These are phyloP conservation scores for Euryodendron excelsum DNA, from an alignment of 148 eudicot genomes.

Conservation along the genomic window DNA sequence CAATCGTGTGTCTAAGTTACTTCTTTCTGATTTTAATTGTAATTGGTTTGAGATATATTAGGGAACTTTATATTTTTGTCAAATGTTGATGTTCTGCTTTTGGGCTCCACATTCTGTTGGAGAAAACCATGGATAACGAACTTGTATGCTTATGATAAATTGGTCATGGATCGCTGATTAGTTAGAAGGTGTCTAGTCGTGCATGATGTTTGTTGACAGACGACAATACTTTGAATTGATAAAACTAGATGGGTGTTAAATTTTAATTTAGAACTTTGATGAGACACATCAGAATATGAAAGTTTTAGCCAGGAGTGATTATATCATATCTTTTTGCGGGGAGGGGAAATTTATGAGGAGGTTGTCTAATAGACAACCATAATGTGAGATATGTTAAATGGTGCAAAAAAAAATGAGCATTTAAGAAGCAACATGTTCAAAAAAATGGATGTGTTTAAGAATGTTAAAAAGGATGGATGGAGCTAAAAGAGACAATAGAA, in stretches of 20 bases:
- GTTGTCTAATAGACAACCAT: too few species aligned
- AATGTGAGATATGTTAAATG: neutral
- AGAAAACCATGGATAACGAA: neutral
- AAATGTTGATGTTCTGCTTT: neutral
- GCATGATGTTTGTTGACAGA: neutral
- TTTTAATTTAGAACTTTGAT: neutral
- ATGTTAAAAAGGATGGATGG: neutral
- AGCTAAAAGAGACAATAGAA: neutral
- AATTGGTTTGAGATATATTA: neutral
- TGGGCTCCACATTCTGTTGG: neutral
- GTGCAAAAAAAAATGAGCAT: slow-evolving; percentile 1
- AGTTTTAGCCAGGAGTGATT: neutral
- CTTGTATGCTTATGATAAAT: neutral
- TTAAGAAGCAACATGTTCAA: neutral
- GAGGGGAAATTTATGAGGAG: neutral
- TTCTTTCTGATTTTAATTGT: neutral
- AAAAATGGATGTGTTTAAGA: neutral
- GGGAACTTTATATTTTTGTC: neutral
- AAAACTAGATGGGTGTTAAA: neutral
- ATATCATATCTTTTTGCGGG: neutral
- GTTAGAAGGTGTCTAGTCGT: neutral
- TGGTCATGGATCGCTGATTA: neutral
- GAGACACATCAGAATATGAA: neutral
- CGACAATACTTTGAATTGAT: neutral
- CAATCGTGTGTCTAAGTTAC: neutral